phyloP scores from a whole-genome alignment of 2,329 filamentous ascomycete species.

The Paraphaeosphaeria sporulosa region DNA sequence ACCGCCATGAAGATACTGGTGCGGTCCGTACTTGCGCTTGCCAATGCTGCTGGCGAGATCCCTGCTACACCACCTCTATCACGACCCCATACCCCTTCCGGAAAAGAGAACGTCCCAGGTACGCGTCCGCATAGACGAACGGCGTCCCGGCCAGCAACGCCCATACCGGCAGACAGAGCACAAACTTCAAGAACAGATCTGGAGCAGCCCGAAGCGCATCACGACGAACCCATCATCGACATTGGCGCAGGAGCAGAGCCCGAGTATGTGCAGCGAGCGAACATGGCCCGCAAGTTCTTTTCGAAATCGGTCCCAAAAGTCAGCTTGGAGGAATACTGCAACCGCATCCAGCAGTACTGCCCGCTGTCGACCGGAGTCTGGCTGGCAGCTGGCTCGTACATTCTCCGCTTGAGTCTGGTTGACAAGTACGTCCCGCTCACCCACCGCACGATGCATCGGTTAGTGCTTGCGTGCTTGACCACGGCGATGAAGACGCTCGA shows the following conservation, averaged over 20 bases:
- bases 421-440: slow-evolving; percentile 81
- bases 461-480: slow-evolving; percentile 82
- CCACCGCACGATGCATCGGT: slow-evolving; percentile 81
- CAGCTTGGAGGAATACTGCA: slow-evolving; percentile 81
- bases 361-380: slow-evolving; percentile 95
- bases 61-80: slow-evolving; percentile 79
- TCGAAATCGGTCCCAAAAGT: slow-evolving; percentile 87
- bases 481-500: slow-evolving; percentile 96
- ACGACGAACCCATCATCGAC: slow-evolving; percentile 57
- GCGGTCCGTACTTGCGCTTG: slow-evolving; percentile 64
- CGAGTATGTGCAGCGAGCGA: slow-evolving; percentile 78
- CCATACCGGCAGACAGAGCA: slow-evolving; percentile 51
- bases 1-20: slow-evolving; percentile 83
- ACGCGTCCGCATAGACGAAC: slow-evolving; percentile 42
- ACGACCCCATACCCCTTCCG: slow-evolving; percentile 64
- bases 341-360: slow-evolving; percentile 87
- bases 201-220: slow-evolving; percentile 59
- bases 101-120: slow-evolving; percentile 38
- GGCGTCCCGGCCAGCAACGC: slow-evolving; percentile 48
- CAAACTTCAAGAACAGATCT: slow-evolving; percentile 50
- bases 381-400: slow-evolving; percentile 86
- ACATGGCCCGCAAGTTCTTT: slow-evolving; percentile 92
- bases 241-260: slow-evolving; percentile 73
- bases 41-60: slow-evolving; percentile 77
- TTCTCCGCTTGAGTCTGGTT: slow-evolving; percentile 78